Evolutionary conservation across 2,329 filamentous ascomycete genomes (phyloP).

Genomic region (Stagonosporopsis tanaceti): DNA sequence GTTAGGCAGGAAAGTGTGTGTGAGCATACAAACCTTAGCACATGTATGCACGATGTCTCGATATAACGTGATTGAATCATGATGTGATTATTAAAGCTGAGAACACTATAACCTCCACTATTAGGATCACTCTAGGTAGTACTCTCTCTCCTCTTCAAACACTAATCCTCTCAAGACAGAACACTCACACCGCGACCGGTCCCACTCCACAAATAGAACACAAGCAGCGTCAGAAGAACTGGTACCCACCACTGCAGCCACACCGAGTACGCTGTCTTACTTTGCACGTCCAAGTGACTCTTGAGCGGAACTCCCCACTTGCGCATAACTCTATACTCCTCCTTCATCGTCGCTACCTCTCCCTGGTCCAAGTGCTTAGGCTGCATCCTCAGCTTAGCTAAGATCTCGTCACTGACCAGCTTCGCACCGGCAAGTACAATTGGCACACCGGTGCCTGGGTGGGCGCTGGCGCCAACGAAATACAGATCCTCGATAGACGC

Average conservation of each 20-base stretch:
- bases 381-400: conserved; percentile 45
- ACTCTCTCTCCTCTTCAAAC: too few species aligned
- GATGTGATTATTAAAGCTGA: conserved; percentile 2
- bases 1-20: conserved; percentile 14
- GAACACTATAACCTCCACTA: background rate
- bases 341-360: conserved; percentile 12
- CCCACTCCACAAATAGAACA: conserved; percentile 12
- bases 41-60: background rate
- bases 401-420: conserved; percentile 64
- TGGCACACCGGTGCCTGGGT: conserved; percentile 79
- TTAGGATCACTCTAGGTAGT: background rate
- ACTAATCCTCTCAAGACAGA: conserved; percentile 2
- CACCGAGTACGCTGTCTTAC: conserved; percentile 17
- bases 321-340: conserved; percentile 17
- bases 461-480: conserved; percentile 78
- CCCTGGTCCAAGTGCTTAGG: conserved; percentile 22
- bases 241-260: conserved; percentile 21
- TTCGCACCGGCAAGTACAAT: conserved; percentile 75
- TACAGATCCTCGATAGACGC: conserved; percentile 63
- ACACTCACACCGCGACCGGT: conserved; percentile 8
- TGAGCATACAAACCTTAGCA: background rate
- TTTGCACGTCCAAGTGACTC: conserved; percentile 18
- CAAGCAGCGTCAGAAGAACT: conserved; percentile 10
- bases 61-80: background rate
- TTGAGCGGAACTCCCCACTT: conserved; percentile 13